Base-by-base conservation (phyloP, 352 stramenopile species). In the Phytophthora vignae region DNA sequence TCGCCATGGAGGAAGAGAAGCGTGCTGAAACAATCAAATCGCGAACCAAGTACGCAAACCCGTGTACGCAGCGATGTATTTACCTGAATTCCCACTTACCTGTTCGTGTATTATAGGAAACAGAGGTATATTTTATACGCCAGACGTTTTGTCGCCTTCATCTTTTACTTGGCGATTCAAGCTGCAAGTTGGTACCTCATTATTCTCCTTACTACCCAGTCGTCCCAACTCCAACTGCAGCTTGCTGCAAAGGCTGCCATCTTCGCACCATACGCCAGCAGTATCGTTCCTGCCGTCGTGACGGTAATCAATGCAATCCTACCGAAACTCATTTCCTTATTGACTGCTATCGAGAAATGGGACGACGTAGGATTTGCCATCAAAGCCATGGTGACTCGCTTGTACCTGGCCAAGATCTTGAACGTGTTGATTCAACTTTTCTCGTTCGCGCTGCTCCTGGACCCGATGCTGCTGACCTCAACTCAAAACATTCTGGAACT, bases 361-460 rank as follows among this genome's bases (percentile, higher is more conserved):
- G 89, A 96, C 56, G 82, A 93, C 64, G 77, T 83, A 17, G 87
- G 87, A 0, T 94, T 95, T 69, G 75, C 83, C 15, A 94, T 94
- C 73, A 94, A 96, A 69, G 83, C 85, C 8, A 93, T 94, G 84
- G 81, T 95, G 38, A 93, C 82, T 25, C 83, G 87, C 1, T 55
- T 96, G 46, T 96, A 94, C 55, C 49, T 96, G 48, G 85, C 89
- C n/a, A 94, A 96, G 68, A 85, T 92, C 25, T 75, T 96, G 17
- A 96, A 96, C 56, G 85, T 92, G 1, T 44, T 94, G 15, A 93
- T 96, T 53, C 89, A 96, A 64, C 49, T 96, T 25, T 85, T 87
- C 60, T 94, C 89, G 22, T 94, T 90, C 63, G 75, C 76, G 21
- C 66, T 94, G 25, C 71, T 96, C 8, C 56, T 94, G 7, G 81